These are phyloP conservation scores for Dunaliella primolecta DNA, from an alignment of 139 green algal species.

Conservation along the genomic window DNA sequence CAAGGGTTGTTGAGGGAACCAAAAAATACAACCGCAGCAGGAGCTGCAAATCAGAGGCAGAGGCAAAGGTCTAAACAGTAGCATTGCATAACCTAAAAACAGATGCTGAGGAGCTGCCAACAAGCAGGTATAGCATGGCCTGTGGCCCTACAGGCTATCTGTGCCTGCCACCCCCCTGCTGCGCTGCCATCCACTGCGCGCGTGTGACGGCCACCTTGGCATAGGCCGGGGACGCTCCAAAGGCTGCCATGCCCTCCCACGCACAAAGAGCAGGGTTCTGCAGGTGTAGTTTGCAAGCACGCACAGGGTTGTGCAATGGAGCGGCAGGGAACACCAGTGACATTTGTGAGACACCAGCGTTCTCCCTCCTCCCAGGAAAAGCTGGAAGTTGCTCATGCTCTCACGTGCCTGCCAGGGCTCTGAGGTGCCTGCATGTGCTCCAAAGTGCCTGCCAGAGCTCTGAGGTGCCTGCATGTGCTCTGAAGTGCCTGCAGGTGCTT, in stretches of 20 bases:
- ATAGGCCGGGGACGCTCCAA: conserved; percentile 46
- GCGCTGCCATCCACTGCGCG: conserved; percentile 41
- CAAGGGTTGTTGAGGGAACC: too few relatives aligned
- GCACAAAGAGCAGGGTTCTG: conserved; percentile 50
- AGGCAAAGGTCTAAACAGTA: too few relatives aligned
- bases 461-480: background rate
- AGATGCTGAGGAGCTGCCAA: too few relatives aligned
- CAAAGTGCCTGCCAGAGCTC: background rate
- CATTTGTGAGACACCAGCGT: background rate
- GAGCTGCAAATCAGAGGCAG: too few relatives aligned
- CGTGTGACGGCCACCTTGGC: conserved; percentile 38
- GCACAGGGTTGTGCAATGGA: background rate
- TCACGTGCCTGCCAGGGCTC: background rate
- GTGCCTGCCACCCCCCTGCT: background rate
- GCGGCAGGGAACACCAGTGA: too few relatives aligned
- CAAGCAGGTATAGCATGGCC: too few relatives aligned
- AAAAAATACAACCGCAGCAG: too few relatives aligned
- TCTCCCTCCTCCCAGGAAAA: background rate
- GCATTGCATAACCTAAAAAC: too few relatives aligned
- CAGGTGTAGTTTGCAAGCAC: conserved; percentile 11
- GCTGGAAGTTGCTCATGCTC: background rate
- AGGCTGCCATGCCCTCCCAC: conserved; percentile 58
- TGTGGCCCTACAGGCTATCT: too few relatives aligned
- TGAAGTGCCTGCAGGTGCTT: background rate
- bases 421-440: background rate